Conservation (phyloP, 345 rosid species). For the Physaria fendleri region DNA sequence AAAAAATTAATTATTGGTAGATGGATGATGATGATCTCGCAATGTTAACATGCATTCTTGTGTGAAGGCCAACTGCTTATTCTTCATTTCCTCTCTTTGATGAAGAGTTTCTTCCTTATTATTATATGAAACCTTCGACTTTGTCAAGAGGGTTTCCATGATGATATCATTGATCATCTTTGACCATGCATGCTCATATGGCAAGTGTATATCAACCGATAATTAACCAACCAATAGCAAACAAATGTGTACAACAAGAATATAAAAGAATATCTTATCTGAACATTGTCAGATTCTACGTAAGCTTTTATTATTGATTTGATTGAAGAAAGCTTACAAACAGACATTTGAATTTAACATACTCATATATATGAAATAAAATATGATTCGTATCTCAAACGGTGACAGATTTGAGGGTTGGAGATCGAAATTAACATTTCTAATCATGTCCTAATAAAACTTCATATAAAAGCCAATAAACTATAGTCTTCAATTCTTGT, state of each 20-base stretch:
- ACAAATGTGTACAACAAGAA: conserved; percentile 13
- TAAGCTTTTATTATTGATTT: conserved; percentile 25
- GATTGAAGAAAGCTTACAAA: conserved; percentile 24
- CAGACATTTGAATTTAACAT: conserved; percentile 22
- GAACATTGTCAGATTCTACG: conserved; percentile 19
- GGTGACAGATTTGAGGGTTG: conserved; percentile 11
- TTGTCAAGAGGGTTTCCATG: background rate
- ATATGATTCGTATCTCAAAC: conserved; percentile 15
- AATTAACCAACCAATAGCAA: conserved; percentile 5
- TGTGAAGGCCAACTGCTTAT: background rate
- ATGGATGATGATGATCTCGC: background rate
- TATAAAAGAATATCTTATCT: conserved; percentile 2
- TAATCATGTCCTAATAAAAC: too few species aligned
- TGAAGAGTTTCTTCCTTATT: background rate
- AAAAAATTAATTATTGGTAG: too few species aligned
- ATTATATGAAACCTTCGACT: background rate
- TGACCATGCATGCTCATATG: background rate
- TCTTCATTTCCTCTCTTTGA: background rate
- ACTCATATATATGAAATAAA: background rate
- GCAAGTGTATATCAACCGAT: background rate
- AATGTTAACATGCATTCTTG: background rate
- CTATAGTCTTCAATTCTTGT: background rate
- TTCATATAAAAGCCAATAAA: background rate
- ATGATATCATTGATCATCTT: background rate
- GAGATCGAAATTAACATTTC: too few species aligned